A percentile compares a stretch with the other conserved stretches of the same genome.
Conservation (phyloP, 169 alveolate genomes). For the Cyclospora cayetanensis region DNA sequence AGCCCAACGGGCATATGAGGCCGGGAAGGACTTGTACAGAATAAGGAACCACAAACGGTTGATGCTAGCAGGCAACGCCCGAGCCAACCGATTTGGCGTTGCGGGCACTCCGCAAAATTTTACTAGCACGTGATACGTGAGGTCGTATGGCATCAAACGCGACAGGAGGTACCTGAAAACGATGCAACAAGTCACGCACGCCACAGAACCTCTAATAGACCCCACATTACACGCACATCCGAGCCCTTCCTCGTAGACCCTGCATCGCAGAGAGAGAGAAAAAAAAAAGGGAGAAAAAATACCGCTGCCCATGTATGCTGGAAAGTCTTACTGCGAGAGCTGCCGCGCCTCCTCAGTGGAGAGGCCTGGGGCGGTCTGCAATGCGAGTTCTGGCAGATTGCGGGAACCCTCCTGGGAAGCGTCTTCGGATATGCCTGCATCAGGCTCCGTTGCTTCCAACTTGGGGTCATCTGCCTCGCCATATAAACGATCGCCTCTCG, state of each 20-base stretch:
- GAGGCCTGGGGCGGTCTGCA: not conserved
- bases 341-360: slow-evolving; percentile 42
- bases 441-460: too few relatives aligned
- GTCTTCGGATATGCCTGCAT: too few relatives aligned
- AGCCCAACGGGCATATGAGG: not conserved
- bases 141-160: slow-evolving; percentile 12
- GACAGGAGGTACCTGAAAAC: not conserved
- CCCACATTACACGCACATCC: not conserved
- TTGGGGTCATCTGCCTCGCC: too few relatives aligned
- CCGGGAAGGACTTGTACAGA: not conserved
- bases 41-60: not conserved
- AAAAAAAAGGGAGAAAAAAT: too few relatives aligned
- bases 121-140: not conserved
- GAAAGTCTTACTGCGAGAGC: not conserved
- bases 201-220: not conserved
- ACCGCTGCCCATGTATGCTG: too few relatives aligned
- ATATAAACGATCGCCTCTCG: too few relatives aligned
- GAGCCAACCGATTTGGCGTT: not conserved
- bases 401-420: too few relatives aligned
- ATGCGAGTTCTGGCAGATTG: too few relatives aligned
- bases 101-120: not conserved
- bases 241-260: too few relatives aligned
- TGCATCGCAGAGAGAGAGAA: too few relatives aligned
- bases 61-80: not conserved
- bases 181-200: too few relatives aligned